Conservation (phyloP, 768 basidiomycete genomes). For the Tylopilus felleus region DNA sequence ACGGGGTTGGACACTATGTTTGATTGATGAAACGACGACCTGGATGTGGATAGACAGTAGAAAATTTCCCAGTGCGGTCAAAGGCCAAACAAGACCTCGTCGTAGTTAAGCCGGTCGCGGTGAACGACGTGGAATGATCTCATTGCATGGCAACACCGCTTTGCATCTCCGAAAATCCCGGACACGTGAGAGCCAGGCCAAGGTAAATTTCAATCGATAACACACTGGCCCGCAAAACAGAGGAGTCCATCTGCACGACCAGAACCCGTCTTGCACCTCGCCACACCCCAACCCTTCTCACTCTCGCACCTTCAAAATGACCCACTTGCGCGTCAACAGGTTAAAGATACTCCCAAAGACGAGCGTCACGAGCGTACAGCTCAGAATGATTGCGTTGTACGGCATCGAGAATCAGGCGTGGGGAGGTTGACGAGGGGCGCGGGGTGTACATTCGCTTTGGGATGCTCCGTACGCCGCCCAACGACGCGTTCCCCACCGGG, state of each 20-base stretch:
- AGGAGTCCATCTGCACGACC: background rate
- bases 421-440: slow-evolving; percentile 87
- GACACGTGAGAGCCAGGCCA: background rate
- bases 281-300: too few relatives aligned
- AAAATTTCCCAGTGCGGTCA: too few relatives aligned
- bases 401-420: slow-evolving; percentile 99
- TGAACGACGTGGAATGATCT: background rate
- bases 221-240: too few relatives aligned
- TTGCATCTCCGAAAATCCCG: background rate
- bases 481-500: slow-evolving; percentile 3
- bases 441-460: slow-evolving; percentile 64
- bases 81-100: too few relatives aligned
- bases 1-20: too few relatives aligned
- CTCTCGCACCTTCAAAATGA: slow-evolving; percentile 41
- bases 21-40: too few relatives aligned
- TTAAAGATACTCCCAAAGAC: slow-evolving; percentile 95
- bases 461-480: slow-evolving; percentile 3
- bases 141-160: background rate
- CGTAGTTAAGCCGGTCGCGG: too few relatives aligned
- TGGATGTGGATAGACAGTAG: too few relatives aligned
- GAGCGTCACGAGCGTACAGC: slow-evolving; percentile 84
- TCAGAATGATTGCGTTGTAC: slow-evolving; percentile 98
- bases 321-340: slow-evolving; percentile 74
- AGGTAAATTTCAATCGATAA: too few relatives aligned
- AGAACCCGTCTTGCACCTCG: background rate